Conservation (phyloP, 805 yeast genomes). For the Saccharomyces kudriavzevii region DNA sequence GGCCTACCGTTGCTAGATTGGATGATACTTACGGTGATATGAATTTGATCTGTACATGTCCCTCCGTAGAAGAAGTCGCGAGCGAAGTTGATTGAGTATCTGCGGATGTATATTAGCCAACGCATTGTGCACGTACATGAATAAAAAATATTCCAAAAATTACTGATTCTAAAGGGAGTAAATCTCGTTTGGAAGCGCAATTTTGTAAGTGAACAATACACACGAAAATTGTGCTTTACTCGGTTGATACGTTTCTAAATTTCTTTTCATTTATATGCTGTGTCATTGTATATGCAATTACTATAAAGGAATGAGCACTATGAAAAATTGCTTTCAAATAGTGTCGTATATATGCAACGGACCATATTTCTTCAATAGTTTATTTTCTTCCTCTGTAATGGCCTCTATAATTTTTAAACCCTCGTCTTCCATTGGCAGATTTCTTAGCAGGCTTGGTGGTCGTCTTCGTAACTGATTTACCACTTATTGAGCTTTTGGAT, state of each 20-base stretch:
- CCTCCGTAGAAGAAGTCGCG: conserved; percentile 70
- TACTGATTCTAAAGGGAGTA: too few species aligned
- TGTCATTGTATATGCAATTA: background rate
- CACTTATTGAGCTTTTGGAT: background rate
- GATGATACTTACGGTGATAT: conserved; percentile 94
- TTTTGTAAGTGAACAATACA: background rate
- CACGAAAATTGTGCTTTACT: background rate
- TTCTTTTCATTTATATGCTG: background rate
- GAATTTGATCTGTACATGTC: conserved; percentile 90
- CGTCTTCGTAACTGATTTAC: conserved; percentile 2
- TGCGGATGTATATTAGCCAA: background rate
- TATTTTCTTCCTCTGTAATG: conserved; percentile 3
- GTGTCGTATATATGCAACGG: background rate
- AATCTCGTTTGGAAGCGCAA: too few species aligned
- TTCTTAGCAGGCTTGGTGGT: conserved; percentile 1
- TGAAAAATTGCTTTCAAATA: background rate
- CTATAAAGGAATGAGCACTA: background rate
- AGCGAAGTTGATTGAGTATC: conserved; percentile 6
- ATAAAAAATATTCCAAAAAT: background rate
- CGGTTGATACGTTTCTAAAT: background rate
- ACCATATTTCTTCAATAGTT: background rate
- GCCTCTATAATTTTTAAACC: conserved; percentile 5
- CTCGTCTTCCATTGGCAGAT: conserved; percentile 3
- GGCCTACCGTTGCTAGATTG: conserved; percentile 92
- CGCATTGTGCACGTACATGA: background rate